Evolutionary conservation across 2,329 filamentous ascomycete genomes (phyloP), one percentile per base, ranked within the genome.

Genomic region (Cercospora sp.): DNA sequence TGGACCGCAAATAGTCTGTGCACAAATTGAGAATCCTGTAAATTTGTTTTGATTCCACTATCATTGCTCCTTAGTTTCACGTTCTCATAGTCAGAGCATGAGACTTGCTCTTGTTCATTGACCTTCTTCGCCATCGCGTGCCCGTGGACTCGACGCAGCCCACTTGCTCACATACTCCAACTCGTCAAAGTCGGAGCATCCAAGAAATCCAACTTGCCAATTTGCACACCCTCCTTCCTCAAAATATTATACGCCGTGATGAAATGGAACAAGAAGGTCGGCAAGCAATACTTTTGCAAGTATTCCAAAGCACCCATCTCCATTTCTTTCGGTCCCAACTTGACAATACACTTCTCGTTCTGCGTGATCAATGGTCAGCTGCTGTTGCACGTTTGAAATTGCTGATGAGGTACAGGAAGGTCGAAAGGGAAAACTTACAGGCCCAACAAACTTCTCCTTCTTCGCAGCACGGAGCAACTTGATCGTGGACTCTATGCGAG

Each of bases 211-310:
- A 69, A 48, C 82, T 91, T 91, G 31, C 87, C 88, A 18, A 91
- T 18, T 0, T 81, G 79, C 28, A 90, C 86, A 1, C 89, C 89
- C 78, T 87, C 83, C 74, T 82, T 84, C 68, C 89, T 81, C 75
- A 90, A 74, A 64, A 91, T 87, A 26, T 78, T 81, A 79, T 91
- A 91, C 7, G 86, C 82, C 10, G 83, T 88, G 2, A 78, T 82
- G 12, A 86, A 71, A 75, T 91, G 89, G 79, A 91, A 91, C 79
- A 83, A 89, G 72, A 90, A 75, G 74, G 90, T 90, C 23, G 88
- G 88, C 57, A 88, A 67, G 5, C 78, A 81, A 76, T 84, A 87
- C 3, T 78, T 78, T 45, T 78, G 74, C 26, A 86, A 74, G 74
- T 86, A 90, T 2, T 80, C 77, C 66, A 79, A 71, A 0, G 78